Evolutionary conservation across 2,329 filamentous ascomycete genomes (phyloP).

Genomic region (Pseudogymnoascus sp.): DNA sequence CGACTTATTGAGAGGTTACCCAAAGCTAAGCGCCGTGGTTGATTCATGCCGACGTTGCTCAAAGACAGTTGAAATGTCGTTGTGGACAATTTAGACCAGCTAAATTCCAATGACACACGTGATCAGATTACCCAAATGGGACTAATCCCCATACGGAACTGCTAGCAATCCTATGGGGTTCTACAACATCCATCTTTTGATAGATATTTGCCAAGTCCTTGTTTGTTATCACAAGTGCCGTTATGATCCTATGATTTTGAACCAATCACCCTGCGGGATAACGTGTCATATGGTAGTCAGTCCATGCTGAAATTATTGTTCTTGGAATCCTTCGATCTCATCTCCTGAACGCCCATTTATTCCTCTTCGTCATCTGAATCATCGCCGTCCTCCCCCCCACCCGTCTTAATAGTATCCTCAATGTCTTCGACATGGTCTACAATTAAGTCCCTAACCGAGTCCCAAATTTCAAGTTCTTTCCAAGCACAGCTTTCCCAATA

Average conservation of each 20-base stretch:
- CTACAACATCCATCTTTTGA: background rate
- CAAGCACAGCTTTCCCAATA: background rate
- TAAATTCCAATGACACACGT: background rate
- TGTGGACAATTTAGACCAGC: background rate
- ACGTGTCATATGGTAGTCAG: background rate
- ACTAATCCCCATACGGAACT: background rate
- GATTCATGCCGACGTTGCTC: background rate
- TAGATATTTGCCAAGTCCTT: background rate
- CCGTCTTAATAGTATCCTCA: slow-evolving; percentile 7
- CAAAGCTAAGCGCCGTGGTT: background rate
- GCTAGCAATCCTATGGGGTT: background rate
- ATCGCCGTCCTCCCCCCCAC: background rate
- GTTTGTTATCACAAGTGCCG: background rate
- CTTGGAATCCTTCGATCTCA: background rate
- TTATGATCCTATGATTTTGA: background rate
- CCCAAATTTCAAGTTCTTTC: background rate
- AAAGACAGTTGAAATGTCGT: background rate
- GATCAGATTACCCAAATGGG: background rate
- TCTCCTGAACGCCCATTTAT: background rate
- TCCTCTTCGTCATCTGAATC: background rate
- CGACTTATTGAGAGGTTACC: background rate
- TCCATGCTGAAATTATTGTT: background rate
- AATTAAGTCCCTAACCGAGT: slow-evolving; percentile 10
- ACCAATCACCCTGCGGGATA: background rate
- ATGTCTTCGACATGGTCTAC: slow-evolving; percentile 12